These are phyloP conservation scores for Hypoxylon fragiforme DNA, from an alignment of 495 filamentous ascomycete genomes.

Conservation along the genomic window DNA sequence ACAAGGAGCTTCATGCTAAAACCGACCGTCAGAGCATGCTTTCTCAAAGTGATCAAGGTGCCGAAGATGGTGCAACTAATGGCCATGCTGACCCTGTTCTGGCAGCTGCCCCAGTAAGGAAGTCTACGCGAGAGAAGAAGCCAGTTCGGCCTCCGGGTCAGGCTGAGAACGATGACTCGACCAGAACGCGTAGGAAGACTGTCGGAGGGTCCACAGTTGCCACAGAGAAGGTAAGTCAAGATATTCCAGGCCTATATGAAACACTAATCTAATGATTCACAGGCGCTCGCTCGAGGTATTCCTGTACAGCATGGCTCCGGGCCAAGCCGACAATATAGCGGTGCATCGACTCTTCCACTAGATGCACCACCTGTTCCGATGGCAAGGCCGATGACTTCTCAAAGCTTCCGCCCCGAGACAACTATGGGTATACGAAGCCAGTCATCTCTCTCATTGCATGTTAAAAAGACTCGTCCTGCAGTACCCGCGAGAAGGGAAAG, in stretches of 20 bases:
- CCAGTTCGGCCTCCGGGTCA: slow-evolving; percentile 50
- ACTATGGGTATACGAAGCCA: slow-evolving; percentile 41
- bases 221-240: slow-evolving; percentile 47
- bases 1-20: slow-evolving; percentile 72
- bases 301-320: slow-evolving; percentile 40
- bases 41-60: slow-evolving; percentile 20
- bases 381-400: slow-evolving; percentile 43
- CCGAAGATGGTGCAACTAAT: slow-evolving; percentile 22
- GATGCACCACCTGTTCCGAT: slow-evolving; percentile 16
- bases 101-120: slow-evolving; percentile 57
- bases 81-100: slow-evolving; percentile 39
- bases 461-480: slow-evolving; percentile 52
- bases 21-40: slow-evolving; percentile 64
- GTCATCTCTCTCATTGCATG: slow-evolving; percentile 34
- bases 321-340: slow-evolving; percentile 38
- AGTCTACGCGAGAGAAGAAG: slow-evolving; percentile 75
- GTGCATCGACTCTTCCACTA: slow-evolving; percentile 39
- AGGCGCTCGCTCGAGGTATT: slow-evolving; percentile 44
- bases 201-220: slow-evolving; percentile 59
- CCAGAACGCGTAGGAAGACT: slow-evolving; percentile 64
- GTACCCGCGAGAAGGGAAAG: slow-evolving; percentile 46
- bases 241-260: background rate
- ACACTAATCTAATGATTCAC: slow-evolving; percentile 10
- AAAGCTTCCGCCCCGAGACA: slow-evolving; percentile 44
- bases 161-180: slow-evolving; percentile 57